phyloP scores from a whole-genome alignment of 169 alveolate genomes.

The Neospora caninum region DNA sequence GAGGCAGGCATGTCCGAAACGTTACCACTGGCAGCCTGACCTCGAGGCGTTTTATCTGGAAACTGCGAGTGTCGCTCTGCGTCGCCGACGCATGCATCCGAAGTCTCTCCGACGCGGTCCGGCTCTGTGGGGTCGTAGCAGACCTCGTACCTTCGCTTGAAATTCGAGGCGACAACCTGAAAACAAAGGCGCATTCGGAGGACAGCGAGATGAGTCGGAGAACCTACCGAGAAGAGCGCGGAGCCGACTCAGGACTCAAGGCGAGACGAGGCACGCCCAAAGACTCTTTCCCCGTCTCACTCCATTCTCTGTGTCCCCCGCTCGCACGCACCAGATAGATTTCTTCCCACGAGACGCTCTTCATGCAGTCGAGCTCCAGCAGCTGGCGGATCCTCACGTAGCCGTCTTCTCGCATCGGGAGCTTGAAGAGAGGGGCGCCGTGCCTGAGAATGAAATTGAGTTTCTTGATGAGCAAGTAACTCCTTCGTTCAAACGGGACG shows the following conservation, averaged over 20 bases:
- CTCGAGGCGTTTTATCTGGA: background rate
- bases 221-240: too few species aligned
- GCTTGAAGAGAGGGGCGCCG: slow-evolving; percentile 59
- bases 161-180: slow-evolving; percentile 52
- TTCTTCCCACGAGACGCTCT: slow-evolving; percentile 53
- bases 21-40: too few species aligned
- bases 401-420: slow-evolving; percentile 63
- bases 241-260: too few species aligned
- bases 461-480: slow-evolving; percentile 46
- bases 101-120: background rate
- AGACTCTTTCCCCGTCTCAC: too few species aligned
- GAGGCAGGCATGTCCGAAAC: too few species aligned
- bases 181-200: background rate
- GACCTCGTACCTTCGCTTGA: slow-evolving; percentile 54
- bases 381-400: slow-evolving; percentile 52
- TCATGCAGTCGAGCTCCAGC: slow-evolving; percentile 56
- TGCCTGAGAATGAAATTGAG: slow-evolving; percentile 58
- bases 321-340: slow-evolving; percentile 1
- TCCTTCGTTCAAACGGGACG: slow-evolving; percentile 16
- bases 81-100: background rate
- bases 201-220: too few species aligned
- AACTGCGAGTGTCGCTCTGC: background rate
- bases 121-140: slow-evolving; percentile 55
- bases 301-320: too few species aligned
- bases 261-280: too few species aligned